Conservation (phyloP, 768 basidiomycete genomes). For the Lactifluus hygrophoroides region DNA sequence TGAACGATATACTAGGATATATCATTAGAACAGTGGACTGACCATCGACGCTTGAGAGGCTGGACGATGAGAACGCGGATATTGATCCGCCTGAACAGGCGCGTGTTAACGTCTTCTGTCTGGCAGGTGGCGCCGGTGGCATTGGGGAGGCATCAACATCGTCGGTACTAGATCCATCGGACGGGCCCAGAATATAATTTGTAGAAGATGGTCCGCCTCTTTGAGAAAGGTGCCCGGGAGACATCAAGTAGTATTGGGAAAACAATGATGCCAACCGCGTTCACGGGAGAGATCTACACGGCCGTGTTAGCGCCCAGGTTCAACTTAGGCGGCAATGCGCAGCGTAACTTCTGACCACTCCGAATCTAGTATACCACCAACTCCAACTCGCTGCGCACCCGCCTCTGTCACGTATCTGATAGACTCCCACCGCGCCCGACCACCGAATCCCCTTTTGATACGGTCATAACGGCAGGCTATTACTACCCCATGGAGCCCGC, state of each 20-base stretch:
- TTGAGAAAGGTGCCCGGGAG: neutral
- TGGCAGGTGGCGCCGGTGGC: neutral
- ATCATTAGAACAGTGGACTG: neutral
- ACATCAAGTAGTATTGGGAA: neutral
- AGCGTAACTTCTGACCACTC: no score
- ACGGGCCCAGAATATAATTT: neutral
- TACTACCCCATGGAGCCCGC: no score
- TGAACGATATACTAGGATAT: neutral
- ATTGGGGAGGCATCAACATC: neutral
- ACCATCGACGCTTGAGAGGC: conserved; percentile 5
- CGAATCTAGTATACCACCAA: no score
- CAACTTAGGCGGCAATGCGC: neutral
- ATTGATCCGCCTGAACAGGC: neutral
- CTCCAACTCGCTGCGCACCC: no score
- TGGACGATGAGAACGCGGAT: neutral
- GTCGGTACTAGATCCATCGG: neutral
- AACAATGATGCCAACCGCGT: neutral
- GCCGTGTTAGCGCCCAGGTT: neutral
- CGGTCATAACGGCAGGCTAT: no score
- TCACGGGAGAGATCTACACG: neutral
- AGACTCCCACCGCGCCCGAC: no score
- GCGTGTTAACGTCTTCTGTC: neutral
- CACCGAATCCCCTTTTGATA: no score
- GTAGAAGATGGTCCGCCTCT: neutral
- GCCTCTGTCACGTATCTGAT: no score